A percentile compares a stretch with the other conserved stretches of the same genome.
phyloP scores from a whole-genome alignment of 2,329 filamentous ascomycete genomes.

The Aspergillus quadricinctus region DNA sequence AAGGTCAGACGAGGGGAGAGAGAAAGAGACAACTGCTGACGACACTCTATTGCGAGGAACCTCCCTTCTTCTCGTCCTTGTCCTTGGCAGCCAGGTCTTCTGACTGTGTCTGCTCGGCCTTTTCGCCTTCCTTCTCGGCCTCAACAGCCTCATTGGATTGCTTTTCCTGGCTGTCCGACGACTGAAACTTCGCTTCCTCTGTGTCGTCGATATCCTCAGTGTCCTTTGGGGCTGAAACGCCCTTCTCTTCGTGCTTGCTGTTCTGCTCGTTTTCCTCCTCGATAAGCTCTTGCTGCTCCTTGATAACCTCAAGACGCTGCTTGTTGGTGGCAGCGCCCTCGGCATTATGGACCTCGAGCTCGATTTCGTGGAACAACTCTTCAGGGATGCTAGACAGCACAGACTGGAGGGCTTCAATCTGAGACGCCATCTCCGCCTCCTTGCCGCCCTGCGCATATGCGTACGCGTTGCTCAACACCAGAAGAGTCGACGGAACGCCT shows the following conservation, averaged over 20 bases:
- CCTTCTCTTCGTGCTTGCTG: constrained; percentile 70
- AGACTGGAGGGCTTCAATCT: constrained; percentile 88
- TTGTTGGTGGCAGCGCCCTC: constrained; percentile 98
- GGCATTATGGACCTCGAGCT: constrained; percentile 93
- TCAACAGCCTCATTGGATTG: constrained; percentile 47
- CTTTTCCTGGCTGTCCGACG: constrained; percentile 39
- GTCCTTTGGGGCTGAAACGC: constrained; percentile 73
- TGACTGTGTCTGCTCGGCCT: constrained; percentile 27
- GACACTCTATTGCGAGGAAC: constrained; percentile 1
- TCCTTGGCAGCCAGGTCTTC: constrained; percentile 11
- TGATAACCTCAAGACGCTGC: constrained; percentile 94
- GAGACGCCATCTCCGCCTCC: constrained; percentile 74
- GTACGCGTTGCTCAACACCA: constrained; percentile 95
- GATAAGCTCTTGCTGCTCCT: constrained; percentile 97
- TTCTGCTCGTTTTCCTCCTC: constrained; percentile 95
- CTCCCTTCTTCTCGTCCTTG: constrained; percentile 25
- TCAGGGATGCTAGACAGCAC: constrained; percentile 94
- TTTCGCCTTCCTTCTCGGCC: constrained; percentile 36
- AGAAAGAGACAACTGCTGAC: not conserved
- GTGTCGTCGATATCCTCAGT: constrained; percentile 92
- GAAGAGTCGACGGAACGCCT: constrained; percentile 89
- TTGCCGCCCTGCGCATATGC: constrained; percentile 79
- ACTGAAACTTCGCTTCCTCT: constrained; percentile 59
- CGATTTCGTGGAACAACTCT: constrained; percentile 98
- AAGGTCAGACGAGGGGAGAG: constrained; percentile 4